These are phyloP conservation scores for Suillus discolor DNA, from an alignment of 768 basidiomycete species.

Conservation along the genomic window DNA sequence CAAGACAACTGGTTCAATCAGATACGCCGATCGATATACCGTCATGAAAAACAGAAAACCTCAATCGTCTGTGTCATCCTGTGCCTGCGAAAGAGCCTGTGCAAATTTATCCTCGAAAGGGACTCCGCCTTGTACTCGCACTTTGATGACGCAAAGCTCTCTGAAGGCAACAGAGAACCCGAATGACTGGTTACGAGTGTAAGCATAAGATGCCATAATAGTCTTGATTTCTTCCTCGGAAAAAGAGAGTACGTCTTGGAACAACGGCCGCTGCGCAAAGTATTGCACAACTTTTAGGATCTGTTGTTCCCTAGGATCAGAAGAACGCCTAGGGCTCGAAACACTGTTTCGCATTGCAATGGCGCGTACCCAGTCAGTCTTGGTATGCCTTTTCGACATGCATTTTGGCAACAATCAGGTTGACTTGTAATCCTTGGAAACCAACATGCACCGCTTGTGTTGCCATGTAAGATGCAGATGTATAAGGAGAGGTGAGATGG, in stretches of 20 bases:
- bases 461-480: slow-evolving; percentile 23
- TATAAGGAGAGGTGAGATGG: slow-evolving; percentile 41
- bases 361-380: slow-evolving; percentile 22
- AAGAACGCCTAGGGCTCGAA: slow-evolving; percentile 18
- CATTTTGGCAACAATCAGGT: slow-evolving; percentile 41
- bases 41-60: not conserved
- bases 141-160: slow-evolving; percentile 59
- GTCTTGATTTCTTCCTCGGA: slow-evolving; percentile 37
- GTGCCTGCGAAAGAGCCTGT: slow-evolving; percentile 24
- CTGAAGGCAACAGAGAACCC: slow-evolving; percentile 58
- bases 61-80: slow-evolving; percentile 11
- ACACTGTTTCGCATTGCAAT: slow-evolving; percentile 10
- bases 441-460: slow-evolving; percentile 5
- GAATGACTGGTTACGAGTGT: slow-evolving; percentile 36
- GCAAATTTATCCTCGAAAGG: slow-evolving; percentile 27
- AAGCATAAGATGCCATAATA: slow-evolving; percentile 61
- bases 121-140: slow-evolving; percentile 33
- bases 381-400: slow-evolving; percentile 37
- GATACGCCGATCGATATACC: not conserved
- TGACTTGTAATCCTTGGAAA: slow-evolving; percentile 29
- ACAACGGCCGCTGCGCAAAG: slow-evolving; percentile 29
- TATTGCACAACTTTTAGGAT: slow-evolving; percentile 7
- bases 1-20: not conserved
- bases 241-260: slow-evolving; percentile 16
- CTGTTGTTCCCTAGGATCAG: slow-evolving; percentile 28